phyloP scores from a whole-genome alignment of 306 rosid species.

The Glycine tomentella region DNA sequence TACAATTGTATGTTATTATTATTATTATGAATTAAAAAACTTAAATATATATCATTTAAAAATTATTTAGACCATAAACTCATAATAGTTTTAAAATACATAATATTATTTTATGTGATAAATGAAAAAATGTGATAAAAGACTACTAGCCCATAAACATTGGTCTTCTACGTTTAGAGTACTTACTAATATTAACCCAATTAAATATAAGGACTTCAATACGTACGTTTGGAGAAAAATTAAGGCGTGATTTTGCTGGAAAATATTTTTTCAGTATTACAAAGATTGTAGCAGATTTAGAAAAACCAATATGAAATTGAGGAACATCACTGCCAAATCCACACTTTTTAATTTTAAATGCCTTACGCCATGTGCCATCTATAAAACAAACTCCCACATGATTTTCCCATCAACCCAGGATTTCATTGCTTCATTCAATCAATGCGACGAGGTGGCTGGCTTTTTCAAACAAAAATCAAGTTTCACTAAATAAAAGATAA shows the following conservation, averaged over 20 bases:
- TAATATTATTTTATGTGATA: no score
- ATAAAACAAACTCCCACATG: neutral
- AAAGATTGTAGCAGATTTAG: slow-evolving; percentile 1
- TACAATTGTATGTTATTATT: no score
- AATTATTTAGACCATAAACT: no score
- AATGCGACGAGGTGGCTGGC: slow-evolving; percentile 10
- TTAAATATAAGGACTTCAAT: no score
- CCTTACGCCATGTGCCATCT: neutral
- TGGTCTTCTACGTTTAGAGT: no score
- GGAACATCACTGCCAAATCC: slow-evolving; percentile 30
- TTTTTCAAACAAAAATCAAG: neutral
- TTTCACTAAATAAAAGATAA: neutral
- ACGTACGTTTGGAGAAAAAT: slow-evolving; percentile 1
- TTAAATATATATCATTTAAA: no score
- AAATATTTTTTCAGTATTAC: neutral
- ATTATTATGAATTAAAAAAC: no score
- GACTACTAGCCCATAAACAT: no score
- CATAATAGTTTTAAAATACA: no score
- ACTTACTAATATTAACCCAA: no score
- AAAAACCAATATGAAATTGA: neutral
- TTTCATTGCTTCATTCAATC: slow-evolving; percentile 44
- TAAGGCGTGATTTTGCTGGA: neutral
- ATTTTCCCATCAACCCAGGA: slow-evolving; percentile 35
- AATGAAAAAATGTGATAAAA: no score
- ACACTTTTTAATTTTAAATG: slow-evolving; percentile 8